These are phyloP conservation scores for Clarireedia sp. DNA, from an alignment of 2,329 filamentous ascomycete species.

Conservation along the genomic window DNA sequence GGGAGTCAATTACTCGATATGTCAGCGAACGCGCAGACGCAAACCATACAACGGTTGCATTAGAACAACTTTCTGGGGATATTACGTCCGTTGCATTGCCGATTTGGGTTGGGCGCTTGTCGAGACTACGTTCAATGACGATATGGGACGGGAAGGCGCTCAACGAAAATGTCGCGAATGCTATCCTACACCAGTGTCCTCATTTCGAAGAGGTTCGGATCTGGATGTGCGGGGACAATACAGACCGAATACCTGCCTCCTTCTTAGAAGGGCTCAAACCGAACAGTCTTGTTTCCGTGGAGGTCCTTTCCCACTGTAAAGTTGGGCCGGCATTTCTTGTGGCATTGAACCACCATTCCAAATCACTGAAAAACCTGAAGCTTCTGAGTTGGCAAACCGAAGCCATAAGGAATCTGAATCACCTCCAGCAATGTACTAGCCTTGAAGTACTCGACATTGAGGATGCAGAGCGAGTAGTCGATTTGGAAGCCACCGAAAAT, in stretches of 20 bases:
- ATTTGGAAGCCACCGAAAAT: constrained; percentile 43
- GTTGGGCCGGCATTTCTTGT: constrained; percentile 47
- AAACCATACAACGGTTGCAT: constrained; percentile 38
- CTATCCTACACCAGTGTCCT: constrained; percentile 51
- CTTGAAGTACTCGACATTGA: constrained; percentile 41
- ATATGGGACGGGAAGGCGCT: constrained; percentile 55
- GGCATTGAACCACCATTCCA: constrained; percentile 43
- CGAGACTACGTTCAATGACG: constrained; percentile 49
- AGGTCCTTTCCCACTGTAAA: constrained; percentile 47
- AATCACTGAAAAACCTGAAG: constrained; percentile 46
- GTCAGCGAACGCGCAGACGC: constrained; percentile 33
- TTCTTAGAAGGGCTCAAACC: constrained; percentile 50
- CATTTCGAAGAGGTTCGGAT: constrained; percentile 53
- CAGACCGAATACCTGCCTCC: constrained; percentile 47
- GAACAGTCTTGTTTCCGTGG: constrained; percentile 50
- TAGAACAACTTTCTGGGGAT: constrained; percentile 52
- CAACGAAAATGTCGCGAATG: constrained; percentile 42
- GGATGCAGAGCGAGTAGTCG: constrained; percentile 35
- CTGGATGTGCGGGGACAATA: constrained; percentile 33
- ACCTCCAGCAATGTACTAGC: constrained; percentile 40
- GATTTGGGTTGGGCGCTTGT: constrained; percentile 50
- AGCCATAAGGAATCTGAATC: constrained; percentile 40
- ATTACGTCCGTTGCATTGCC: constrained; percentile 45
- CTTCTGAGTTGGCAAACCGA: constrained; percentile 40
- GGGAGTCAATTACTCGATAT: constrained; percentile 47